Evolutionary conservation across 1,139 yeast species (phyloP), one percentile per base, ranked within the genome.

Genomic region (Suzukiozyma palmioleophila): DNA sequence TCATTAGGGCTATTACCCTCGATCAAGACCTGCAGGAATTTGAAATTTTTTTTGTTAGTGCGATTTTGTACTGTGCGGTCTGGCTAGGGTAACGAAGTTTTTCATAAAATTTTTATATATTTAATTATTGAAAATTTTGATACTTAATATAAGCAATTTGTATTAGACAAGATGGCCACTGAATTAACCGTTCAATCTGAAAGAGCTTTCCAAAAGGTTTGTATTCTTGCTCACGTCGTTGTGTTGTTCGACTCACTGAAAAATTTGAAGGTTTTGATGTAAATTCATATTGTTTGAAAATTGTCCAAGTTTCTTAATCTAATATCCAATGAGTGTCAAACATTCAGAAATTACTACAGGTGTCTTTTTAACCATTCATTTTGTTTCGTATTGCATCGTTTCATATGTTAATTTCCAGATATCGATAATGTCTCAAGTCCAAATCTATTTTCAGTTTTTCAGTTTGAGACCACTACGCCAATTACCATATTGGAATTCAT

Each of bases 101-200:
- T 28, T 13, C 15, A 28, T 28, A 28, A 28, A 28, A 28, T 3
- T 28, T 28, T 28, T 28, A 28, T 28, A 28, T 12, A 12, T 28
- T 28, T n/a, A 12, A n/a, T 28, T n/a, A n/a, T 28, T 12, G 14
- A 26, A 26, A 28, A 28, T 28, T 28, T 28, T 28, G 31, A 28
- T 28, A 28, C 16, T 28, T 28, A 28, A 28, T 28, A 28, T 28
- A 28, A 28, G 31, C 31, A 28, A 28, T 28, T 28, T 8, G 16
- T 28, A 28, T 28, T 28, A 28, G 31, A 28, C 31, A 28, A 28
- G 31, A 92, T 92, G 97, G 95, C 97, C 74, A 86, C 97, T 76
- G 99, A 92, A 85, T 89, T 92, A 81, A 89, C 96, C 75, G 99
- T 94, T 79, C 99, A 92, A 85, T 86, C 97, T 72, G 98, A 94